Percentiles rank a stretch among this genome's conserved stretches.
These are phyloP conservation scores for Mycosphaerella sp. DNA, from an alignment of 2,329 filamentous ascomycete genomes.

Conservation along the genomic window DNA sequence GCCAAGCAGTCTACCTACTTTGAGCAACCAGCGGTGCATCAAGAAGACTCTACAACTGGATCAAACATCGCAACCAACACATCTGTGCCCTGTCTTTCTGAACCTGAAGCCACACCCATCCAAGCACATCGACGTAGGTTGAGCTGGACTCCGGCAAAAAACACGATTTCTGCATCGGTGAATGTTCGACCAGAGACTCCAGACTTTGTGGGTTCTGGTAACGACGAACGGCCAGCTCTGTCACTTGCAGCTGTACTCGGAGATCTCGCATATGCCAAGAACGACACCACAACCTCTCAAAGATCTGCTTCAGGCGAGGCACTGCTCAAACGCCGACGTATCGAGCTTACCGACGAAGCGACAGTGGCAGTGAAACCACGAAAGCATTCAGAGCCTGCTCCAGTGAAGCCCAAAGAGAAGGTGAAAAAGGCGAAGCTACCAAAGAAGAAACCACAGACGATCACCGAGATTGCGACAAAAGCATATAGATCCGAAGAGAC, in stretches of 20 bases:
- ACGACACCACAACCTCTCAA: background rate
- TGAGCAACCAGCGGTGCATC: background rate
- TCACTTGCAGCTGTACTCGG: constrained; percentile 16
- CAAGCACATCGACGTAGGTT: constrained; percentile 14
- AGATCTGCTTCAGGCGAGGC: constrained; percentile 13
- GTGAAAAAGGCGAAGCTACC: constrained; percentile 36
- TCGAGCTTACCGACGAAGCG: constrained; percentile 17
- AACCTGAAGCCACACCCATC: background rate
- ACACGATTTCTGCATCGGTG: background rate
- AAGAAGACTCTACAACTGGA: constrained; percentile 4
- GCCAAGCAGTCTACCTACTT: background rate
- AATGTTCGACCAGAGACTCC: background rate
- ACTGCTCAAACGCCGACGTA: constrained; percentile 17
- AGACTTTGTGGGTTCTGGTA: background rate
- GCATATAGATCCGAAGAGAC: constrained; percentile 50
- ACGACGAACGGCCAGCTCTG: constrained; percentile 1
- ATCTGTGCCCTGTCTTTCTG: background rate
- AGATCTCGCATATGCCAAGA: constrained; percentile 13
- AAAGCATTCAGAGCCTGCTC: background rate
- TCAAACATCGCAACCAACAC: background rate
- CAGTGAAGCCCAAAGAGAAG: constrained; percentile 19
- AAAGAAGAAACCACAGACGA: constrained; percentile 67
- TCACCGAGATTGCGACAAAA: constrained; percentile 71
- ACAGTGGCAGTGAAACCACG: constrained; percentile 1
- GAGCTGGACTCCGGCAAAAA: constrained; percentile 22